phyloP scores from a whole-genome alignment of 306 rosid species.

The Fagus crenata region DNA sequence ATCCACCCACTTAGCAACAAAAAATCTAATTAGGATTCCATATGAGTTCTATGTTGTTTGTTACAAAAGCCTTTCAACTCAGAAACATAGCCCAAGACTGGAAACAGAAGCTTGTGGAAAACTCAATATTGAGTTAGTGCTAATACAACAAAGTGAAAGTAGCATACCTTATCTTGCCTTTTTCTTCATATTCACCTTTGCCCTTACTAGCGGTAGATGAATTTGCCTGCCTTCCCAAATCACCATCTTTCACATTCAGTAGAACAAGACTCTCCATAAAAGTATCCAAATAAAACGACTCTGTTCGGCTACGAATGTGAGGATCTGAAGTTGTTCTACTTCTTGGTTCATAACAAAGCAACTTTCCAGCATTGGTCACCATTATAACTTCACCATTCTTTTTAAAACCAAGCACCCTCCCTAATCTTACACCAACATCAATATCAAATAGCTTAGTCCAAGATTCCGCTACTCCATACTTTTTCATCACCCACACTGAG shows the following conservation, averaged over 20 bases:
- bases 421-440: background rate
- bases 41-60: too few relatives aligned
- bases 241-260: background rate
- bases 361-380: background rate
- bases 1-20: too few relatives aligned
- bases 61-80: too few relatives aligned
- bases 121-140: background rate
- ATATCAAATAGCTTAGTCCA: slow-evolving; percentile 2
- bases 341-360: background rate
- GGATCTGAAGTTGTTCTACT: background rate
- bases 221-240: background rate
- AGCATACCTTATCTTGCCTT: background rate
- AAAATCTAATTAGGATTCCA: too few relatives aligned
- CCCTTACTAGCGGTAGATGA: background rate
- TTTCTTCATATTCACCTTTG: background rate
- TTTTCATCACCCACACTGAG: slow-evolving; percentile 8
- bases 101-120: background rate
- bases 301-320: background rate
- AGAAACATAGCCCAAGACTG: too few relatives aligned
- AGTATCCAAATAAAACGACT: background rate
- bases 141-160: background rate
- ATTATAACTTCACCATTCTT: background rate
- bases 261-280: background rate
- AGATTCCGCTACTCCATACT: background rate
- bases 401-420: background rate